Conservation (phyloP, 129 eudicot species). For the Arctium minus region DNA sequence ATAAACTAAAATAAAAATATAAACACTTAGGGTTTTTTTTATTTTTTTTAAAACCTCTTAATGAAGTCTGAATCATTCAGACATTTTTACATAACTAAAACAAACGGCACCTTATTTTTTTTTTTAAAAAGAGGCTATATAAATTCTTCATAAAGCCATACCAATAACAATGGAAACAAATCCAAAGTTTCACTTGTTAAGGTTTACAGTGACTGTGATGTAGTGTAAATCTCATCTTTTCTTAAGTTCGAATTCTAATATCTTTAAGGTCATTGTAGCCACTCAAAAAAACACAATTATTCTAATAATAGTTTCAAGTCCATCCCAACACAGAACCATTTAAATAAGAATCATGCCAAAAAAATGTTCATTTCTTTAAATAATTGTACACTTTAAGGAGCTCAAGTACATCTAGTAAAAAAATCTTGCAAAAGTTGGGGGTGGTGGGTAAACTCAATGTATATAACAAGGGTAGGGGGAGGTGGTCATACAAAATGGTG, state of each 20-base stretch:
- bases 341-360: background rate
- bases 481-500: constrained; percentile 69
- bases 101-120: too few species aligned
- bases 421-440: background rate
- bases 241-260: too few species aligned
- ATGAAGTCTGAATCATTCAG: too few species aligned
- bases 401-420: background rate
- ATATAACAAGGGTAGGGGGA: background rate
- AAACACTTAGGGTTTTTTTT: too few species aligned
- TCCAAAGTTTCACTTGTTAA: too few species aligned
- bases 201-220: too few species aligned
- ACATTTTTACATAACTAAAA: too few species aligned
- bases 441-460: background rate
- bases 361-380: background rate
- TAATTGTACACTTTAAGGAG: background rate
- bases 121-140: too few species aligned
- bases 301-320: background rate
- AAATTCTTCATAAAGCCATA: background rate
- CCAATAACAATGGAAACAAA: background rate
- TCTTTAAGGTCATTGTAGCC: too few species aligned
- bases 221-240: too few species aligned
- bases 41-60: too few species aligned
- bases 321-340: background rate
- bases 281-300: too few species aligned
- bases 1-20: background rate